Evolutionary conservation across 768 basidiomycete species (phyloP).

Genomic region (Auriscalpium microsporum): DNA sequence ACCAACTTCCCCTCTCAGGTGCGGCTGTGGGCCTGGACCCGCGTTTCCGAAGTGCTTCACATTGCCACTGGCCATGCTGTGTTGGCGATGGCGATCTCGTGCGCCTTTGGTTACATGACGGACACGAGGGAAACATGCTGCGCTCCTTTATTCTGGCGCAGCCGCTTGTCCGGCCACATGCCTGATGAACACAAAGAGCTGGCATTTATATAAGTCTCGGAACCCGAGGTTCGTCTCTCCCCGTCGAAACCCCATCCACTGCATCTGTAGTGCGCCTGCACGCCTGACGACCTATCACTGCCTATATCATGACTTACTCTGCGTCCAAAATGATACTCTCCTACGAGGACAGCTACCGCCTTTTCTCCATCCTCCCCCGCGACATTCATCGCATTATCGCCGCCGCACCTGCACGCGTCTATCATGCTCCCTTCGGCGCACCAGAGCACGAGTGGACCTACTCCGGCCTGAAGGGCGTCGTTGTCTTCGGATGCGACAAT

Average conservation of each 20-base stretch:
- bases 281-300: background rate
- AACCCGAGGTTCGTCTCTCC: background rate
- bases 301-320: background rate
- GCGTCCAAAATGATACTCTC: constrained; percentile 1
- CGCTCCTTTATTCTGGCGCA: background rate
- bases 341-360: constrained; percentile 14
- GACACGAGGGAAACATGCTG: background rate
- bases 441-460: constrained; percentile 47
- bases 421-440: constrained; percentile 47
- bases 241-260: background rate
- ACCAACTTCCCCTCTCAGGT: background rate
- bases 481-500: constrained; percentile 38
- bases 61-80: background rate
- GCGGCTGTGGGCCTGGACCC: too few species aligned
- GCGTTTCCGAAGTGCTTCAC: background rate
- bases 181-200: background rate
- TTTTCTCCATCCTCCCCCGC: constrained; percentile 19
- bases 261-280: background rate
- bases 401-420: constrained; percentile 48
- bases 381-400: constrained; percentile 33
- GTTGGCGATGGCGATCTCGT: background rate
- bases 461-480: constrained; percentile 49
- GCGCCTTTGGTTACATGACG: background rate
- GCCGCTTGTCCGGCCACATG: background rate
- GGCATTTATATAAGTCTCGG: background rate